Conservation (phyloP, 495 filamentous ascomycete genomes). For the Lasiosphaeriaceae sp. region DNA sequence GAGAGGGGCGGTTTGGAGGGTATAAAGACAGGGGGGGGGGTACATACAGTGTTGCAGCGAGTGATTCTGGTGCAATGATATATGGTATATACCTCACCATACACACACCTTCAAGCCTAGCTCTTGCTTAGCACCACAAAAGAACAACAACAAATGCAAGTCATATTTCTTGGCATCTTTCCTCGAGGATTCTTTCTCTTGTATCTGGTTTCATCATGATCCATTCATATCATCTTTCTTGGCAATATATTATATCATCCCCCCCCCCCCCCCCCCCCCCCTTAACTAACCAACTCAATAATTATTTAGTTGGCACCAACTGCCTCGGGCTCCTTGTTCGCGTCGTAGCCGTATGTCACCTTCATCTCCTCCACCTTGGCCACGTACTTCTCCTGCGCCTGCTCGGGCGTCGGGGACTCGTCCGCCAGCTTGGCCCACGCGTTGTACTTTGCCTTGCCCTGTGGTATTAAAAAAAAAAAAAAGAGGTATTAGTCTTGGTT, state of each 20-base stretch:
- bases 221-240: neutral
- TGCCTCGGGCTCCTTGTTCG: conserved; percentile 50
- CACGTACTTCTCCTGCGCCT: conserved; percentile 76
- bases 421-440: conserved; percentile 66
- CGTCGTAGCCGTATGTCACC: conserved; percentile 59
- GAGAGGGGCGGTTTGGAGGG: conserved; percentile 46
- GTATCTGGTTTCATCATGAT: no score
- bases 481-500: neutral
- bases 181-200: no score
- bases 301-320: conserved; percentile 30
- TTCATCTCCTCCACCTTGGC: conserved; percentile 65
- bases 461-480: neutral
- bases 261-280: neutral
- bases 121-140: no score
- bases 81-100: no score
- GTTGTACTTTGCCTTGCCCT: conserved; percentile 77
- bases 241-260: neutral
- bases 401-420: conserved; percentile 51
- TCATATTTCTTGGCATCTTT: no score
- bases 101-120: no score
- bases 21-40: neutral
- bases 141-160: no score
- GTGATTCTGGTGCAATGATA: no score
- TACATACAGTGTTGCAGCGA: no score
- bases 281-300: neutral